Base-by-base conservation (phyloP, 1,284 basidiomycete genomes). In the Sanghuangporus baumii region DNA sequence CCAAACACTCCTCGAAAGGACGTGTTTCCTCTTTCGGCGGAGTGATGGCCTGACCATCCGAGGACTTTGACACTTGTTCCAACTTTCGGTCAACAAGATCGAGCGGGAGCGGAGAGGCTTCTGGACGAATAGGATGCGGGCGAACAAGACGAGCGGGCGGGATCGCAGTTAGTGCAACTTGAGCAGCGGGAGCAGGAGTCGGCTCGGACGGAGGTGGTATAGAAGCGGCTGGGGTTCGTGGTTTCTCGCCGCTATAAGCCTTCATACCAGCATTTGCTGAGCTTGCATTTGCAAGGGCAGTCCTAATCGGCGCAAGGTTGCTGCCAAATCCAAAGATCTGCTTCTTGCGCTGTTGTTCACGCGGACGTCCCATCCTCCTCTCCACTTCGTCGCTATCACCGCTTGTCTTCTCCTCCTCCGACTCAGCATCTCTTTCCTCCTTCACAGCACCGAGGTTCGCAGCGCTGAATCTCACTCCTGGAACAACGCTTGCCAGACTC, bases 1-100 rank as follows among this genome's bases (percentile, higher is more conserved):
- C 85, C 59, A 93, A 80, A 67, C 91, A 89, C 69, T 94, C 91
- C 50, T 91, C 88, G n/a, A 94, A 75, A 1, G 86, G 78, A 48
- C 91, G 83, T 1, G 79, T 70, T 26, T 71, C 67, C 56, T 75
- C 70, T n/a, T 67, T 63, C 16, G 65, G 52, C 3, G 64, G 59
- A 9, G 66, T 47, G 12, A 67, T 69, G 40, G 68, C 55, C 31
- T 62, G 43, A 61, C 18, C 47, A 16, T 59, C 31, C 12, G 23
- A 18, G 12, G 82, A 74, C 63, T 79, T 78, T 20, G 62, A 60
- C 8, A 71, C 70, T 54, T 72, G 69, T 65, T 73, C 71, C 6
- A 78, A 71, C 68, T 71, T 73, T 54, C 69, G 67, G 65, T 77
- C 76, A 20, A 77, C 70, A 6, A 69, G 70, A 55, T 74, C 72